Conservation (phyloP, 2,329 filamentous ascomycete species). For the Aspergillus sp. region DNA sequence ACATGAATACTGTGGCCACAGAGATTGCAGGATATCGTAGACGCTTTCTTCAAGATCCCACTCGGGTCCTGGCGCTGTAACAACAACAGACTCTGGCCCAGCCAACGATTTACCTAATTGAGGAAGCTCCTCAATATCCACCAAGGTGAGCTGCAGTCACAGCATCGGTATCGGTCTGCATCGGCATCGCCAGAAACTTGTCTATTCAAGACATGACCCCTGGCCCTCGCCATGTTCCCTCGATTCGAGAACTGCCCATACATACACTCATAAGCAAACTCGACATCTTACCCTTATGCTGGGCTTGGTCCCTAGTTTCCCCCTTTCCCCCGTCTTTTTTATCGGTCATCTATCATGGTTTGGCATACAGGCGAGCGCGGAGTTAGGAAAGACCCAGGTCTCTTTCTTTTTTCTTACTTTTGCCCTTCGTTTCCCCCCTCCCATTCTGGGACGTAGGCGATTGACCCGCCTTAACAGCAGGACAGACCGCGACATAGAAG, state of each 20-base stretch:
- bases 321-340: constrained; percentile 7
- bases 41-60: constrained; percentile 48
- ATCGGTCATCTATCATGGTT: constrained; percentile 19
- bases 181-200: constrained; percentile 1
- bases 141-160: constrained; percentile 24
- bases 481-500: constrained; percentile 5
- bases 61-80: constrained; percentile 48
- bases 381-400: constrained; percentile 13
- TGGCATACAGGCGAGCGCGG: constrained; percentile 20
- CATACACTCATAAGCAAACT: constrained; percentile 15
- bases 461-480: constrained; percentile 15
- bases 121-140: constrained; percentile 3
- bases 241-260: constrained; percentile 4
- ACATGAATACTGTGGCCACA: constrained; percentile 49
- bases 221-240: constrained; percentile 11
- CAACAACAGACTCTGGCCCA: constrained; percentile 13
- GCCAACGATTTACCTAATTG: neutral
- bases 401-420: constrained; percentile 6
- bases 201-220: neutral
- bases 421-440: neutral
- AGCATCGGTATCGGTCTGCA: neutral
- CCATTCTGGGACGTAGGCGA: constrained; percentile 17
- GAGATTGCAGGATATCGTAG: constrained; percentile 53
- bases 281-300: constrained; percentile 7
- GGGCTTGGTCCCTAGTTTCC: constrained; percentile 11